These are phyloP conservation scores for Ophiorrhiza pumila DNA, from an alignment of 257 asterid species.

Conservation along the genomic window DNA sequence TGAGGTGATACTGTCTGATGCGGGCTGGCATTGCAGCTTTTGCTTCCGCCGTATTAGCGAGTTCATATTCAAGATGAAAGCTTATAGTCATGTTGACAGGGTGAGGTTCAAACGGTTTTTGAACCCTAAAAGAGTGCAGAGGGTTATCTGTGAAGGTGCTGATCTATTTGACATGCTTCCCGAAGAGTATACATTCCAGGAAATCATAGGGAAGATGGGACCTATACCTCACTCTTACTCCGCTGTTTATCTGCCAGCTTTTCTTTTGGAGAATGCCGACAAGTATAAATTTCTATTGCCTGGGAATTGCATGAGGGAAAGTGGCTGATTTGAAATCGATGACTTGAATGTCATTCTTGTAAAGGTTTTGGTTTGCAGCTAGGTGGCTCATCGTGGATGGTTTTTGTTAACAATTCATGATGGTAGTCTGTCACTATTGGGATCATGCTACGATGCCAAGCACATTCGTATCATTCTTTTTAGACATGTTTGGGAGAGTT, in stretches of 20 bases:
- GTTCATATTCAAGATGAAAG: constrained; percentile 80
- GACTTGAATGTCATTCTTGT: constrained; percentile 19
- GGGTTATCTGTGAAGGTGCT: constrained; percentile 69
- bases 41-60: constrained; percentile 66
- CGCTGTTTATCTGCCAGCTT: constrained; percentile 78
- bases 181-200: constrained; percentile 76
- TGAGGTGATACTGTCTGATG: constrained; percentile 56
- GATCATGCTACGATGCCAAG: constrained; percentile 36
- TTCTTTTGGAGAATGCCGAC: constrained; percentile 70
- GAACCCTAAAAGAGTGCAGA: constrained; percentile 67
- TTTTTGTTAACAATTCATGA: constrained; percentile 34
- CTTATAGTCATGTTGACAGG: constrained; percentile 74
- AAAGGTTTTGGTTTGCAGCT: constrained; percentile 39
- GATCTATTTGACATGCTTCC: constrained; percentile 88
- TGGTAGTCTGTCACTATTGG: constrained; percentile 41
- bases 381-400: constrained; percentile 33
- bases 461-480: constrained; percentile 37
- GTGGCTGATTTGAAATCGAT: constrained; percentile 40
- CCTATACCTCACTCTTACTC: constrained; percentile 76
- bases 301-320: constrained; percentile 70
- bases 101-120: constrained; percentile 70
- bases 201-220: constrained; percentile 82
- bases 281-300: constrained; percentile 64
- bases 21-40: constrained; percentile 91
- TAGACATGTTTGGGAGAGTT: constrained; percentile 28